These are phyloP conservation scores for Grosmannia clavigera DNA, from an alignment of 2,329 filamentous ascomycete species.

Conservation along the genomic window DNA sequence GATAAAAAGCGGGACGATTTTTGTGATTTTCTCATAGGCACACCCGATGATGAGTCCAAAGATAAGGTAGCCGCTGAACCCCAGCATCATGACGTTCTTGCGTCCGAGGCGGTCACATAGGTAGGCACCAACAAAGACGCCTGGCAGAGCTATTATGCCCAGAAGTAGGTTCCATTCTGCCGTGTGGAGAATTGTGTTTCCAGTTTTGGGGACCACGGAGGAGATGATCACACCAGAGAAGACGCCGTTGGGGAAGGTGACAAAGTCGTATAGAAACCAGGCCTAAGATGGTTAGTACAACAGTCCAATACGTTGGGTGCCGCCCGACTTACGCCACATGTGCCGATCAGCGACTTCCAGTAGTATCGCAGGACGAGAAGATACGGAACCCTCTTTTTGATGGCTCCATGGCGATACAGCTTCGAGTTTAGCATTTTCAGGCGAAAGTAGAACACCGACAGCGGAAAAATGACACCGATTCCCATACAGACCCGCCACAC, in stretches of 20 bases:
- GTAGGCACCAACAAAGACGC: constrained; percentile 7
- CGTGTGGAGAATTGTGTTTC: constrained; percentile 11
- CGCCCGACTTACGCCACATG: constrained; percentile 23
- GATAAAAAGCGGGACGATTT: constrained; percentile 35
- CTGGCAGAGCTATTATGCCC: constrained; percentile 16
- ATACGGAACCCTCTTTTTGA: not conserved
- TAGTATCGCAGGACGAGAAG: constrained; percentile 18
- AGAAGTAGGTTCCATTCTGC: constrained; percentile 17
- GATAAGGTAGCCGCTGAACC: constrained; percentile 12
- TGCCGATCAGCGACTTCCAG: constrained; percentile 35
- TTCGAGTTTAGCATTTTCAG: constrained; percentile 38
- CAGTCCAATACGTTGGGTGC: not conserved
- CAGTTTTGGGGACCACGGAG: constrained; percentile 11
- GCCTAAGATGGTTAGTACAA: constrained; percentile 14
- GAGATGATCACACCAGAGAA: constrained; percentile 40
- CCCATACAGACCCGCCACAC: constrained; percentile 41
- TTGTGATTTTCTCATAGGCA: constrained; percentile 28
- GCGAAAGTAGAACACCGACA: constrained; percentile 41
- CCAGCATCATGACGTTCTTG: constrained; percentile 15
- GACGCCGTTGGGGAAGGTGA: constrained; percentile 42
- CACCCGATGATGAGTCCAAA: constrained; percentile 15
- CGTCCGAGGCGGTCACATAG: constrained; percentile 14
- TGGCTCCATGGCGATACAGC: constrained; percentile 23
- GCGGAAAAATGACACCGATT: constrained; percentile 34
- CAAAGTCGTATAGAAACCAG: constrained; percentile 44